Evolutionary conservation across 108 stramenopile genomes (phyloP), one percentile per base, ranked within the genome.

Genomic region (Parietichytrium sp.): DNA sequence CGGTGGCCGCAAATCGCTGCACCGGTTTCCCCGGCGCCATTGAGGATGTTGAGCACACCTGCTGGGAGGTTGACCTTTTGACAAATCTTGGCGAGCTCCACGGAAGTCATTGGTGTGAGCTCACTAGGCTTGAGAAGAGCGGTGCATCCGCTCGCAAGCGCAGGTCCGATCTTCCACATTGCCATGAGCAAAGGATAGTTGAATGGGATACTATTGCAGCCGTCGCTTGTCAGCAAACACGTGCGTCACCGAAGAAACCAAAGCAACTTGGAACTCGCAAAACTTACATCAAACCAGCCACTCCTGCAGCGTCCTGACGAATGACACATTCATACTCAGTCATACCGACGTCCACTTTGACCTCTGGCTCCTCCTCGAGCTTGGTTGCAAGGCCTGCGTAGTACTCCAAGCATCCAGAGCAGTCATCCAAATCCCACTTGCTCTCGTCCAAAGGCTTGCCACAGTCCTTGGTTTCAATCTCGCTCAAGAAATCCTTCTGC

Each of bases 51-150:
- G 1, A 95, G 47, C 2, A 94, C 92, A 48, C 89, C 88, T 0
- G 86, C 80, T 4, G 96, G 96, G 31, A 96, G 87, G 15, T 80
- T 83, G 48, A 89, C 90, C 13, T 84, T 89, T 61, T 90, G 81
- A 42, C 93, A 33, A 4, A 86, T 82, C 25, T 84, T 48, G 20
- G 84, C 88, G 48, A 91, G 47, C 27, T 85, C 29, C 1, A 89
- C 80, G 26, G 86, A 86, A 3, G 87, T 79, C 36, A 94, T 81
- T 2, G 96, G 96, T 51, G 94, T 93, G 45, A 91, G 49, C 83
- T 94, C 95, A 38, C 91, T 91, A 8, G 96, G 96, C 83, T 97
- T 97, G 26, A 95, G 86, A 6, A 97, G 91, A 3, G 91, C 90
- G 12, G 92, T 88, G 87, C 94, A 94, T 4, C 96, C 96, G 2